Percentiles rank a stretch among this genome's conserved stretches.
Conservation (phyloP, 192 early-diverging fungal genomes). For the Rhizoclosmatium globosum region DNA sequence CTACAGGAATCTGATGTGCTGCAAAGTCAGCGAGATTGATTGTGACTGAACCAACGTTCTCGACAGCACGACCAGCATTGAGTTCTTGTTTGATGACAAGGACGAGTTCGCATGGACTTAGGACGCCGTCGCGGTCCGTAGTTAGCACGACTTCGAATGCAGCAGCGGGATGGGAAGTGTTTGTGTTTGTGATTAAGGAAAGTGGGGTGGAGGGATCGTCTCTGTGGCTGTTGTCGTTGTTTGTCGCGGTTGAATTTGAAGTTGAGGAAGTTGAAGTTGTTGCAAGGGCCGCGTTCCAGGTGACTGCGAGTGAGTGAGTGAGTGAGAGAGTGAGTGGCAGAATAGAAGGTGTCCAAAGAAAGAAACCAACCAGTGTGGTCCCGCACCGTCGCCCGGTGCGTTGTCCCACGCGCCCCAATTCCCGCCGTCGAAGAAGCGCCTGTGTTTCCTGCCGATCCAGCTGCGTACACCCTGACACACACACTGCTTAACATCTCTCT, state of each 20-base stretch:
- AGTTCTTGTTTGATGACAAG: constrained; percentile 76
- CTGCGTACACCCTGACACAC: neutral
- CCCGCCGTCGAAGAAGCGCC: constrained; percentile 2
- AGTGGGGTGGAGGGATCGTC: constrained; percentile 23
- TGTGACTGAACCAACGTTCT: constrained; percentile 70
- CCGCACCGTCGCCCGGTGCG: constrained; percentile 42
- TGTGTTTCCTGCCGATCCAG: constrained; percentile 2
- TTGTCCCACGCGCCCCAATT: constrained; percentile 15
- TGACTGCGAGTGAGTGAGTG: neutral
- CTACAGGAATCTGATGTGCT: constrained; percentile 60
- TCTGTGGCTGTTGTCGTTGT: neutral
- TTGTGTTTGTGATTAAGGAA: constrained; percentile 62
- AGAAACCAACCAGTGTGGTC: constrained; percentile 28
- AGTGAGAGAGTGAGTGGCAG: neutral
- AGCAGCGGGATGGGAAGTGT: constrained; percentile 43
- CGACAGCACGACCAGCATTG: constrained; percentile 65
- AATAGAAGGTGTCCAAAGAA: neutral
- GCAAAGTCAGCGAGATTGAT: constrained; percentile 87
- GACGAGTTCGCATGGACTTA: constrained; percentile 78
- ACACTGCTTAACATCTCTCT: neutral
- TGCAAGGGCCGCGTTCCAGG: constrained; percentile 15
- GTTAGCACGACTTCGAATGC: constrained; percentile 64
- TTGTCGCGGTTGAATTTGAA: neutral
- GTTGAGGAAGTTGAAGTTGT: neutral
- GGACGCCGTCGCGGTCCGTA: constrained; percentile 76